These are phyloP conservation scores for Suaeda aralocaspica DNA, from an alignment of 148 eudicot genomes.

Conservation along the genomic window DNA sequence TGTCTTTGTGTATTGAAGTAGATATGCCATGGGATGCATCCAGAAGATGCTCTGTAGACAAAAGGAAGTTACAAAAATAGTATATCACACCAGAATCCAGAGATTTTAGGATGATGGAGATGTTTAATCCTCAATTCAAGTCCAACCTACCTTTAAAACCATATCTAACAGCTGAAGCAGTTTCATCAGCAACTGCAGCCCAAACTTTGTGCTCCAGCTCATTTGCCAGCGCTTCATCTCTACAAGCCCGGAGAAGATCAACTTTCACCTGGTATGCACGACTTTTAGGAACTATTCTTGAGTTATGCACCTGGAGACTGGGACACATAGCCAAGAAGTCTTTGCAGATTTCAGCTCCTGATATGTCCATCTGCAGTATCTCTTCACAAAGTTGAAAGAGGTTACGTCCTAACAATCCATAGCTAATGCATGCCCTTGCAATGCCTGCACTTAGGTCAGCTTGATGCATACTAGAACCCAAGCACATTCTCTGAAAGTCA, in stretches of 20 bases:
- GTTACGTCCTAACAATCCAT: slow-evolving; percentile 87
- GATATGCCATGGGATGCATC: slow-evolving; percentile 42
- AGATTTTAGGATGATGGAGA: not conserved
- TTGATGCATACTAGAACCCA: slow-evolving; percentile 70
- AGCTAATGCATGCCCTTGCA: slow-evolving; percentile 76
- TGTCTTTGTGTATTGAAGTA: slow-evolving; percentile 27
- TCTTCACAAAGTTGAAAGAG: slow-evolving; percentile 81
- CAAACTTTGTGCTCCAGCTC: slow-evolving; percentile 76
- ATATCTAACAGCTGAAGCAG: slow-evolving; percentile 93
- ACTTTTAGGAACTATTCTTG: slow-evolving; percentile 76
- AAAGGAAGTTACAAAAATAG: slow-evolving; percentile 3
- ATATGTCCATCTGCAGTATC: slow-evolving; percentile 58
- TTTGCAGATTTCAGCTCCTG: slow-evolving; percentile 63
- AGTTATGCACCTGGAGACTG: slow-evolving; percentile 49
- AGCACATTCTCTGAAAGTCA: slow-evolving; percentile 78
- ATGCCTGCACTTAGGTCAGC: slow-evolving; percentile 87
- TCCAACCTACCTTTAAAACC: slow-evolving; percentile 72
- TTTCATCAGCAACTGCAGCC: slow-evolving; percentile 96
- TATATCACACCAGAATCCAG: slow-evolving; percentile 1
- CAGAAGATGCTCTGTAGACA: slow-evolving; percentile 48
- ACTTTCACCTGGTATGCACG: slow-evolving; percentile 84
- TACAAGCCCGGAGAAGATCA: slow-evolving; percentile 80
- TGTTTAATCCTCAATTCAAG: not conserved
- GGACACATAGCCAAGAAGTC: slow-evolving; percentile 68
- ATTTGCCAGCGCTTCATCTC: slow-evolving; percentile 46